These are phyloP conservation scores for Colletotrichum coccodes DNA, from an alignment of 2,329 filamentous ascomycete species.

Conservation along the genomic window DNA sequence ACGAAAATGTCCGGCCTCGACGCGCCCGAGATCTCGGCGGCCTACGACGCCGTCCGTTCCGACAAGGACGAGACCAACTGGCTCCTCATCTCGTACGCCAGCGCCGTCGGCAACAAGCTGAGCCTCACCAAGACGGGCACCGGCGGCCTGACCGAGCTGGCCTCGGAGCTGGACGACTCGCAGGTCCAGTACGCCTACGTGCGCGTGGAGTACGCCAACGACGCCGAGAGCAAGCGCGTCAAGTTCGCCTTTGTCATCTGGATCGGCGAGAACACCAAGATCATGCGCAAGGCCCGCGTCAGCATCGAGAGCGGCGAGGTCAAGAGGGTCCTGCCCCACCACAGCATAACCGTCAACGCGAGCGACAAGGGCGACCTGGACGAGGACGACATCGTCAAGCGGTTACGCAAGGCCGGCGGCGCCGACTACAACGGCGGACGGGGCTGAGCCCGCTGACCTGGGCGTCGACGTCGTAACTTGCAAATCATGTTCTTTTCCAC, in stretches of 20 bases:
- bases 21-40: conserved; percentile 67
- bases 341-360: conserved; percentile 73
- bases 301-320: conserved; percentile 74
- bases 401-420: conserved; percentile 73
- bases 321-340: conserved; percentile 71
- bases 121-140: conserved; percentile 65
- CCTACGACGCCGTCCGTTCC: conserved; percentile 74
- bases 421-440: conserved; percentile 77
- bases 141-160: conserved; percentile 69
- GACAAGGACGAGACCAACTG: conserved; percentile 75
- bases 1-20: conserved; percentile 64
- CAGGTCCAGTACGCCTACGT: conserved; percentile 75
- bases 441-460: conserved; percentile 50
- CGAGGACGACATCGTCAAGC: conserved; percentile 68
- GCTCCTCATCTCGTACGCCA: conserved; percentile 72
- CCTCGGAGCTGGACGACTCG: conserved; percentile 62
- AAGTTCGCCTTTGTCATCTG: conserved; percentile 77
- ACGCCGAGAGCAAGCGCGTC: conserved; percentile 74
- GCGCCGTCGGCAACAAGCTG: conserved; percentile 65
- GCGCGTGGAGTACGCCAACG: conserved; percentile 76
- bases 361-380: conserved; percentile 69
- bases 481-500: neutral
- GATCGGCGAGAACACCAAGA: conserved; percentile 72
- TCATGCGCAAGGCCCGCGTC: conserved; percentile 77
- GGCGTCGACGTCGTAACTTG: neutral